These are phyloP conservation scores for Leptographium wingfieldii DNA, from an alignment of 2,329 filamentous ascomycete genomes.

Conservation along the genomic window DNA sequence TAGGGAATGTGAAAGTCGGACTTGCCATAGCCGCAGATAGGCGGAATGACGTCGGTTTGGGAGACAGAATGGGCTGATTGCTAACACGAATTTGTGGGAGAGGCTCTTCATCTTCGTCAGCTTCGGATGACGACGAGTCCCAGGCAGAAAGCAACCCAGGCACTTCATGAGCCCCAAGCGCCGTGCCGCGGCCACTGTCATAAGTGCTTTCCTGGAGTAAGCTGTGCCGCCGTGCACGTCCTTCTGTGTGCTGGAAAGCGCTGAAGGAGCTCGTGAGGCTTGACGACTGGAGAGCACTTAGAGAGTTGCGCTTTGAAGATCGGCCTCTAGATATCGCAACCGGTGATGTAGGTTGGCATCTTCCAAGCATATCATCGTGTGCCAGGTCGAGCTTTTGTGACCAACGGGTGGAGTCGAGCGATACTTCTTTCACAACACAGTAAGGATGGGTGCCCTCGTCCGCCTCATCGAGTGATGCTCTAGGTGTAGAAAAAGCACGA, in stretches of 20 bases:
- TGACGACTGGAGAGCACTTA: background rate
- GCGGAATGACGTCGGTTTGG: constrained; percentile 10
- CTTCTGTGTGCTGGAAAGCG: background rate
- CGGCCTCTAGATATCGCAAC: background rate
- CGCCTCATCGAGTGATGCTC: background rate
- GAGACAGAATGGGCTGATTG: constrained; percentile 6
- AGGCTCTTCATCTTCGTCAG: background rate
- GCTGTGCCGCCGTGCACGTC: background rate
- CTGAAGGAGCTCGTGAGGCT: background rate
- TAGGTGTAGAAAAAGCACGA: background rate
- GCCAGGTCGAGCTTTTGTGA: constrained; percentile 2
- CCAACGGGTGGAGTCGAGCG: constrained; percentile 6
- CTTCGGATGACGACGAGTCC: constrained; percentile 2
- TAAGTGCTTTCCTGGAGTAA: background rate
- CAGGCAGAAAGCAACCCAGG: background rate
- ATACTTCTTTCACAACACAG: constrained; percentile 10
- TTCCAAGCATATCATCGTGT: background rate
- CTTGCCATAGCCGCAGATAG: constrained; percentile 6
- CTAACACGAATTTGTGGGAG: background rate
- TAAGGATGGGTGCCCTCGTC: constrained; percentile 2
- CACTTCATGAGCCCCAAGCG: background rate
- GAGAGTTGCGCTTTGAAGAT: background rate
- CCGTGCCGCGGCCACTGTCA: background rate
- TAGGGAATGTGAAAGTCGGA: background rate
- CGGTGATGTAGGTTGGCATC: background rate